phyloP scores from a whole-genome alignment of 139 green algal genomes.

The Closterium sp. region DNA sequence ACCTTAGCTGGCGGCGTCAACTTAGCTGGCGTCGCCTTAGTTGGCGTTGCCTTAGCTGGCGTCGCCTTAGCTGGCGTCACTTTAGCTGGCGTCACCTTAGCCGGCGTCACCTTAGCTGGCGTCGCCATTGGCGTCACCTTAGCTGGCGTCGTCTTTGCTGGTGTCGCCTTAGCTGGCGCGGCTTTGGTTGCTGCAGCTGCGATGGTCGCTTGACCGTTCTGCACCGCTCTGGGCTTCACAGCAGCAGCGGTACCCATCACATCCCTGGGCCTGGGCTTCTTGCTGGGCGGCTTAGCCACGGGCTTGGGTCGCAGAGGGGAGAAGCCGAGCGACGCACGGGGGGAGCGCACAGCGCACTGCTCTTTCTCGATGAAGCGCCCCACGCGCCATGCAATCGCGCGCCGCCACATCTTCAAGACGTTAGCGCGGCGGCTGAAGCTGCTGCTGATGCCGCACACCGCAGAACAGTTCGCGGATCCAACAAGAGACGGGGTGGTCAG shows the following conservation, averaged over 20 bases:
- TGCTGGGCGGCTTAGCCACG: neutral
- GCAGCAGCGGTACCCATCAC: neutral
- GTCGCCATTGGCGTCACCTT: neutral
- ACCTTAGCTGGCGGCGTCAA: too few species aligned
- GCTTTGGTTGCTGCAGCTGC: neutral
- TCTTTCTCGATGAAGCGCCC: neutral
- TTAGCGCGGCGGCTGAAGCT: neutral
- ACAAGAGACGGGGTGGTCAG: neutral
- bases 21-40: too few species aligned
- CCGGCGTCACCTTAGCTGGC: too few species aligned
- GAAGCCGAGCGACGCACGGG: neutral
- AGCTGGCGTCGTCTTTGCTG: neutral
- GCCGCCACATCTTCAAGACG: neutral
- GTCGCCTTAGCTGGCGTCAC: too few species aligned
- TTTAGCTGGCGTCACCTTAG: too few species aligned
- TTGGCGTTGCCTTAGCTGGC: too few species aligned
- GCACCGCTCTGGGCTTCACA: neutral
- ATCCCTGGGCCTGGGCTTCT: neutral
- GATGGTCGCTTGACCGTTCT: neutral
- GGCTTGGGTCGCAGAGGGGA: neutral
- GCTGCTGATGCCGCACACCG: neutral
- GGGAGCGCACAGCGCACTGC: neutral
- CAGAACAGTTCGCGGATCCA: neutral
- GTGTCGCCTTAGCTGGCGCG: neutral
- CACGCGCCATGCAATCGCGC: neutral